phyloP scores from a whole-genome alignment of 1,139 yeast species.

The Kurtzmaniella quercitrusa region DNA sequence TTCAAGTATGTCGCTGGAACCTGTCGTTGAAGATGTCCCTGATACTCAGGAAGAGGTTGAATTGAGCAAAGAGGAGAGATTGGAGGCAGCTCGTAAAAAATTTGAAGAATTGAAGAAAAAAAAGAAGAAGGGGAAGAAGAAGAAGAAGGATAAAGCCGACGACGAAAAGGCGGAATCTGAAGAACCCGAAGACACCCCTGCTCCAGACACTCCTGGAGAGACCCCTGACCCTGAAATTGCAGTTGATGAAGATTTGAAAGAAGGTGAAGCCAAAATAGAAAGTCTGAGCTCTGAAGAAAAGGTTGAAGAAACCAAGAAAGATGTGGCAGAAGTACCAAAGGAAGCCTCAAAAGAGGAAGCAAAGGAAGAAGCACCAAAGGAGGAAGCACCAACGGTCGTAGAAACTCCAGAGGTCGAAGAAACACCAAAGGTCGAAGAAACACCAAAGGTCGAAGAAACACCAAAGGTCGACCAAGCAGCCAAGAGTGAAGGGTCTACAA shows the following conservation, averaged over 20 bases:
- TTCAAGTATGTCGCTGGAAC: conserved; percentile 1
- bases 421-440: not conserved
- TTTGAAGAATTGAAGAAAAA: conserved; percentile 62
- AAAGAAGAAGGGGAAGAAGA: conserved; percentile 43
- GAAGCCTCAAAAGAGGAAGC: conserved; percentile 16
- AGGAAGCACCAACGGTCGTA: not conserved
- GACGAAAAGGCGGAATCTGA: conserved; percentile 13
- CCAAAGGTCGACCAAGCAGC: too few relatives aligned
- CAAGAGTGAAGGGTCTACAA: too few relatives aligned
- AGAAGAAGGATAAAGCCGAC: conserved; percentile 16
- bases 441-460: not conserved
- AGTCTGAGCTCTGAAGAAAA: not conserved
- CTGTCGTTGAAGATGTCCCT: not conserved
- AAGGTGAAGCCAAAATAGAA: not conserved
- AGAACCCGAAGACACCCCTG: conserved; percentile 9
- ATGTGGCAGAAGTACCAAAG: conserved; percentile 8
- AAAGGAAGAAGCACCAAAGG: conserved; percentile 8
- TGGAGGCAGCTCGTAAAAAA: conserved; percentile 62
- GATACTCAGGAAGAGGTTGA: conserved; percentile 16
- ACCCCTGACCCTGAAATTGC: conserved; percentile 8
- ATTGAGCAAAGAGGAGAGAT: conserved; percentile 48
- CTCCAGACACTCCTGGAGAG: conserved; percentile 6
- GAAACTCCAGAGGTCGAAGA: not conserved
- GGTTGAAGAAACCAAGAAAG: not conserved
- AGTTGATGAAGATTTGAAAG: conserved; percentile 2